Evolutionary conservation across 208 protist species (phyloP), one percentile per base, ranked within the genome.

Genomic region (Lotmaria passim): DNA sequence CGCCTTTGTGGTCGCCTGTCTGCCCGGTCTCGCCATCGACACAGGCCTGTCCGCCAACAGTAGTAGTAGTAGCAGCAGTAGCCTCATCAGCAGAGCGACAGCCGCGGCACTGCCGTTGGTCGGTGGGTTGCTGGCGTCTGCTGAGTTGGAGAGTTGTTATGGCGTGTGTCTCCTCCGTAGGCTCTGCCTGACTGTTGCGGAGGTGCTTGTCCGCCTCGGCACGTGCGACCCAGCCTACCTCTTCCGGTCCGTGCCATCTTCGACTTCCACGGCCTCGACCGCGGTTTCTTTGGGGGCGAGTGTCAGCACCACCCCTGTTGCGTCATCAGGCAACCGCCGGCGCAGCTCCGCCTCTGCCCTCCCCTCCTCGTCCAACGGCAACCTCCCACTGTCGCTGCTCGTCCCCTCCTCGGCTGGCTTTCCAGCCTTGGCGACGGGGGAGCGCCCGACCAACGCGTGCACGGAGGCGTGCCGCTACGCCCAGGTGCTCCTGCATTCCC

Each of bases 161-260:
- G 90, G 90, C 7, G 30, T 69, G 21, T 73, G 76, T 19, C 81
- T 93, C 26, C 71, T 86, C 0, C 79, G 69, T 7, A 83, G 82
- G 48, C 64, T 93, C 21, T 77, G 83, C 39, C 64, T 95, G 39
- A 55, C 85, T 3, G 64, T 91, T 8, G 85, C 83, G 12, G 86
- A 95, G 57, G 65, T 87, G 17, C 75, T 95, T 14, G 79, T 88
- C 12, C 46, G 62, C 11, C 65, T 92, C 46, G 82, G 81, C 11
- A 69, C 75, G 7, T 77, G 77, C 46, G 85, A 95, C 39, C 47
- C 75, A 0, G 62, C 64, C 5, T 89, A 89, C 64, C 73, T 83
- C 43, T 77, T 57, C 71, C 66, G 70, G 43, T 43, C 43, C 6
- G 34, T 63, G 28, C 36, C 53, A 3, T 24, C 46, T 19, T 33